Evolutionary conservation across 176 grass and related monocot species (phyloP).

Genomic region (Urochloa ruziziensis): DNA sequence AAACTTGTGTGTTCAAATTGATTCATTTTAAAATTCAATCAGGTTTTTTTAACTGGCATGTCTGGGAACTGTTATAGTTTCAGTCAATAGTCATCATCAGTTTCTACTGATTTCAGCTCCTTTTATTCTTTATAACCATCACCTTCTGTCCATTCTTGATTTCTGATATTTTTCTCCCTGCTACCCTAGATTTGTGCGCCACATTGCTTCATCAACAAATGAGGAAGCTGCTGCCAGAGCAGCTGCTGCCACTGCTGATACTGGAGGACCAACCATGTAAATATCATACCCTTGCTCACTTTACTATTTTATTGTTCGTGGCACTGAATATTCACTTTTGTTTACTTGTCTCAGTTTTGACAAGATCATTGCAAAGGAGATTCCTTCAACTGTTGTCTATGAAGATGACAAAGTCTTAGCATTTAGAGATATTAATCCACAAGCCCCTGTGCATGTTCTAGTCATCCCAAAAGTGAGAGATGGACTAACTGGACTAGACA

Average conservation of each 20-base stretch:
- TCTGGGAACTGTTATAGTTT: background rate
- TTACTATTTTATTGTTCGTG: background rate
- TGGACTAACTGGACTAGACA: conserved; percentile 69
- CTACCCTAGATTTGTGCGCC: conserved; percentile 52
- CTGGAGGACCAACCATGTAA: conserved; percentile 75
- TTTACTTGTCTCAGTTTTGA: conserved; percentile 65
- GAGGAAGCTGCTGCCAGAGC: conserved; percentile 80
- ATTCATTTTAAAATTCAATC: background rate
- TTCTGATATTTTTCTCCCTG: background rate
- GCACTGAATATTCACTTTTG: background rate
- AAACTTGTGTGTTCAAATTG: background rate
- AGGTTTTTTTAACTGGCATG: background rate
- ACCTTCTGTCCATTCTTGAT: background rate
- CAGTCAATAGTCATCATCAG: background rate
- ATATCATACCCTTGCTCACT: background rate
- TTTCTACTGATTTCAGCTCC: background rate
- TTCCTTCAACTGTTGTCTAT: conserved; percentile 68
- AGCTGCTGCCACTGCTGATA: conserved; percentile 46
- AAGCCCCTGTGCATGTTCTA: conserved; percentile 87
- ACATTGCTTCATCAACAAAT: conserved; percentile 62
- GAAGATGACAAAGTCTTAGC: conserved; percentile 95
- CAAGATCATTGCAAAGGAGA: conserved; percentile 96
- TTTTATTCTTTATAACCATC: background rate
- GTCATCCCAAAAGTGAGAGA: conserved; percentile 82
- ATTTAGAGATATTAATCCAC: conserved; percentile 85